Conservation (phyloP, 306 rosid genomes). For the Vachellia pachyceras region DNA sequence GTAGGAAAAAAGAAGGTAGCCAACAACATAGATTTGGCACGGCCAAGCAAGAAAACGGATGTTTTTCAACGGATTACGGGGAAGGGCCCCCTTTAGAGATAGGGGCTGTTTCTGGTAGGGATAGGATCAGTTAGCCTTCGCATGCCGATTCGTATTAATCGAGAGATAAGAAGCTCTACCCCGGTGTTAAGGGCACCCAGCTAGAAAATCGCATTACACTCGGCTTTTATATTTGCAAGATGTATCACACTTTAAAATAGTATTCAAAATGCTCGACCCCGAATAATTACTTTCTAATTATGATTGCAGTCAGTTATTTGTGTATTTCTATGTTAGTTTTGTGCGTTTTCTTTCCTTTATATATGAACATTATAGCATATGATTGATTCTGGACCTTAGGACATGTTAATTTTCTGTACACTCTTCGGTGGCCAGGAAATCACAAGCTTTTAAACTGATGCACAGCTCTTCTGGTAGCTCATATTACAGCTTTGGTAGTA, state of each 20-base stretch:
- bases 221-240: background rate
- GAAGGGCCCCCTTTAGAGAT: too few species aligned
- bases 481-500: slow-evolving; percentile 12
- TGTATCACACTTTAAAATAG: slow-evolving; percentile 22
- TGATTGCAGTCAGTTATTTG: background rate
- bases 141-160: too few species aligned
- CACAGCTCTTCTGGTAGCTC: background rate
- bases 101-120: too few species aligned
- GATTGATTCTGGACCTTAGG: background rate
- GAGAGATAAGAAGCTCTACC: too few species aligned
- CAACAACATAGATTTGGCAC: too few species aligned
- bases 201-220: background rate
- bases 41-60: too few species aligned
- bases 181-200: too few species aligned
- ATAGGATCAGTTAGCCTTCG: too few species aligned
- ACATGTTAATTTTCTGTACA: background rate
- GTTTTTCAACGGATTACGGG: too few species aligned
- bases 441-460: slow-evolving; percentile 21
- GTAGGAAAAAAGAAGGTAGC: too few species aligned
- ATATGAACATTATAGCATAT: background rate
- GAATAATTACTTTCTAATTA: slow-evolving; percentile 10
- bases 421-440: background rate
- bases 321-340: slow-evolving; percentile 13
- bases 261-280: background rate
- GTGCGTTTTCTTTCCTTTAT: background rate